phyloP scores from a whole-genome alignment of 352 stramenopile species.

The Thraustotheca clavata region DNA sequence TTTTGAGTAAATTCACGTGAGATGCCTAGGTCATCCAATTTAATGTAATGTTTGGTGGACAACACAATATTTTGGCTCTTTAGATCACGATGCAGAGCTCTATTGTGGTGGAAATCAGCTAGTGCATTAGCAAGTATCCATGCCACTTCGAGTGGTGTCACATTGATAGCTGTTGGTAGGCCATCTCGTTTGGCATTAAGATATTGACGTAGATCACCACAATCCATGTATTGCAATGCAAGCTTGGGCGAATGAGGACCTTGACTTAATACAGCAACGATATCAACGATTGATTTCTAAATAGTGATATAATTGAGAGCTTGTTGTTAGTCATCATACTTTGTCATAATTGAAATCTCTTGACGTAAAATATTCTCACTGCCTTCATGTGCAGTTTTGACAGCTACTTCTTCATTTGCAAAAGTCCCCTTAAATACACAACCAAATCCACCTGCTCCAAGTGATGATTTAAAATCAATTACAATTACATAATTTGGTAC shows the following conservation, averaged over 20 bases:
- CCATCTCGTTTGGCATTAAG: background rate
- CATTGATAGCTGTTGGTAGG: background rate
- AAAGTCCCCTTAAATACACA: background rate
- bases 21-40: conserved; percentile 32
- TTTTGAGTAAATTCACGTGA: conserved; percentile 24
- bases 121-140: conserved; percentile 20
- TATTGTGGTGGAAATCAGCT: conserved; percentile 28
- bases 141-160: background rate
- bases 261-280: background rate
- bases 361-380: background rate
- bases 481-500: background rate
- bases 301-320: background rate
- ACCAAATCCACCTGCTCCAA: background rate
- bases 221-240: background rate
- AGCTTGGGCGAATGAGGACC: conserved; percentile 1
- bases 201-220: background rate
- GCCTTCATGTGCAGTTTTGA: conserved; percentile 1
- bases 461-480: background rate
- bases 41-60: conserved; percentile 14
- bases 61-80: conserved; percentile 30
- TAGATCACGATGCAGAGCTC: conserved; percentile 30
- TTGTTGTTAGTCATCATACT: background rate
- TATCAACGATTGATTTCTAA: background rate
- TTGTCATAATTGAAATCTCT: background rate
- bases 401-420: background rate